Conservation (phyloP, 345 rosid species). For the Gynandropsis gynandra region DNA sequence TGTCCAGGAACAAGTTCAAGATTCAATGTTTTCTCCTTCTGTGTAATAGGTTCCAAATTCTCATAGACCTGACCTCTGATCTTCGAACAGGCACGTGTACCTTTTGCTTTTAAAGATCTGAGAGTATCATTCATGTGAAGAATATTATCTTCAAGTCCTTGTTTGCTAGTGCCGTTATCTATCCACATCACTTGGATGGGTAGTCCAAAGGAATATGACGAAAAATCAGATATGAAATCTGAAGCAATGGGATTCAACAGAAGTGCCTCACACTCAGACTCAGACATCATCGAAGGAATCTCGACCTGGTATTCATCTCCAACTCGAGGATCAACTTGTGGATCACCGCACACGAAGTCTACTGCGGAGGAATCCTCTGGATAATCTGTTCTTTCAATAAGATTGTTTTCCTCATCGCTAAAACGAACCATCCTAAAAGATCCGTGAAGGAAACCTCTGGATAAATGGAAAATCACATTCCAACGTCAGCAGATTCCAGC, state of each 20-base stretch:
- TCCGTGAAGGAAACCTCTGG: slow-evolving; percentile 8
- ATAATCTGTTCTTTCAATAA: slow-evolving; percentile 28
- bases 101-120: slow-evolving; percentile 33
- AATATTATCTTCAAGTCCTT: slow-evolving; percentile 20
- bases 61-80: slow-evolving; percentile 24
- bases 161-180: neutral
- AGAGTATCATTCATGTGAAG: slow-evolving; percentile 29
- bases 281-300: slow-evolving; percentile 54
- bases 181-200: slow-evolving; percentile 48
- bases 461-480: slow-evolving; percentile 7
- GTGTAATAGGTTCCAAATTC: slow-evolving; percentile 16
- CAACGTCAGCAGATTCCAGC: neutral
- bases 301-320: slow-evolving; percentile 60
- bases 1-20: slow-evolving; percentile 33
- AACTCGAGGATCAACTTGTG: slow-evolving; percentile 43
- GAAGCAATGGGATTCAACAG: slow-evolving; percentile 34
- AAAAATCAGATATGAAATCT: slow-evolving; percentile 21
- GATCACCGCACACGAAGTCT: slow-evolving; percentile 43
- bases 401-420: slow-evolving; percentile 28
- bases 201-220: slow-evolving; percentile 42
- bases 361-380: slow-evolving; percentile 32
- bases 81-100: slow-evolving; percentile 26
- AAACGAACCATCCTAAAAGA: slow-evolving; percentile 31
- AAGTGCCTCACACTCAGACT: slow-evolving; percentile 30
- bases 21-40: slow-evolving; percentile 29